Percentiles rank a stretch among this genome's conserved stretches.
Evolutionary conservation across 768 basidiomycete species (phyloP).

Genomic region (Sporobolomyces roseus): DNA sequence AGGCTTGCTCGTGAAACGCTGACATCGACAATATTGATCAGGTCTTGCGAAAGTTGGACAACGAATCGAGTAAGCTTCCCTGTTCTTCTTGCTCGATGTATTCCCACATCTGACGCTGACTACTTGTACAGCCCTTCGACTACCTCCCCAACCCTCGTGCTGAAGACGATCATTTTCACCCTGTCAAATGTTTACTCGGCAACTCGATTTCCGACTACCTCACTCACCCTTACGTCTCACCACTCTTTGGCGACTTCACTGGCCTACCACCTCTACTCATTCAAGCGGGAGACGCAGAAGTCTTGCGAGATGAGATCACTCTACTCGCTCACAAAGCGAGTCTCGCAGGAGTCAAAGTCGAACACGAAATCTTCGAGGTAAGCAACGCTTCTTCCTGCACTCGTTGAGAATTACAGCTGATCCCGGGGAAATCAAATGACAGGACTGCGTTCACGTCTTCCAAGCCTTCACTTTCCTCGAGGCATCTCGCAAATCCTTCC

Average conservation of each 20-base stretch:
- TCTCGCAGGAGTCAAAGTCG: constrained; percentile 75
- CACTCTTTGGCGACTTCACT: constrained; percentile 81
- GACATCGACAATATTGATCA: not conserved
- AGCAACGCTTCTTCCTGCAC: not conserved
- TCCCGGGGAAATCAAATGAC: constrained; percentile 39
- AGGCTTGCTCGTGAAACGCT: not conserved
- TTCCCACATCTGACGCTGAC: too few species aligned
- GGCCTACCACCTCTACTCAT: constrained; percentile 86
- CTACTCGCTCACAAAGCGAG: constrained; percentile 90
- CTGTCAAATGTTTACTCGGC: constrained; percentile 89
- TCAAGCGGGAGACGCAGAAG: constrained; percentile 89
- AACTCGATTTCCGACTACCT: constrained; percentile 60
- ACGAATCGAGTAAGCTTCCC: constrained; percentile 62
- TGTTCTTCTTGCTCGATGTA: not conserved
- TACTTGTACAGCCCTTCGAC: constrained; percentile 55
- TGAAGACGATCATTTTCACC: constrained; percentile 80
- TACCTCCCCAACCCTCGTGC: constrained; percentile 66
- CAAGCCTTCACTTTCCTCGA: constrained; percentile 46
- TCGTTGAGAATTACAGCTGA: not conserved
- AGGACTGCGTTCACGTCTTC: constrained; percentile 66
- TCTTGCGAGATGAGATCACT: constrained; percentile 87
- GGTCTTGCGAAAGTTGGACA: constrained; percentile 94
- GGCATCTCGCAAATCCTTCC: constrained; percentile 44
- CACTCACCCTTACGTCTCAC: constrained; percentile 94
- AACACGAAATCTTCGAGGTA: constrained; percentile 62